Base-by-base conservation (phyloP, 768 basidiomycete genomes). In the Agaricus subrufescens region DNA sequence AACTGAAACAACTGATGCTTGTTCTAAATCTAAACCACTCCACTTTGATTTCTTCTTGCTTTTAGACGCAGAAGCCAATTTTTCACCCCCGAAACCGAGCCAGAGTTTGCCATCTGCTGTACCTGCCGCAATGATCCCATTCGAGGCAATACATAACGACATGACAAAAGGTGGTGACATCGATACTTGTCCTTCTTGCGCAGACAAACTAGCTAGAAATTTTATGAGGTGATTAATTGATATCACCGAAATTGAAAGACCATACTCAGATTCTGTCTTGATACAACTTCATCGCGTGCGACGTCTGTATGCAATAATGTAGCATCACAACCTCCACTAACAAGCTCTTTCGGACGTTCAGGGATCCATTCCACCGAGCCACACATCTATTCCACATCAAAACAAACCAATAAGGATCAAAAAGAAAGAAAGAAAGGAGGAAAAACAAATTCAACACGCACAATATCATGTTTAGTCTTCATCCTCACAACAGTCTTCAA, bases 301-400 rank as follows among this genome's bases (percentile, higher is more conserved):
- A 79, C 79, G 62, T 91, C 87, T 62, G 83, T 85, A 63, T 93
- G 91, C 12, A 88, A 65, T 26, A 93, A 61, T 3, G 75, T 70
- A 40, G 76, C 80, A 61, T 94, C 91, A 62, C 87, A 92, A 1
- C 91, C 91, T 4, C 83, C 89, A 58, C 86, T 90, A 25, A 94
- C 75, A 11, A 91, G 63, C 66, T 93, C 91, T 43, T 73, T 76
- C 3, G 87, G 82, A 25, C 89, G 76, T 64, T 79, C 79, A 6
- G 88, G 85, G 57, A 93, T 81, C 65, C 90, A 92, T 57, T 74
- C 80, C 39, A 87, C 83, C 15, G 79, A 77, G 9, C 81, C 84
- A 46, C 87, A 89, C 11, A 93, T 81, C 90, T 92, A 62, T 37
- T 58, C n/a, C 44, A 6, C 7, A 34, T 34, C 7, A 11, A 34